Conservation (phyloP, 2,329 filamentous ascomycete genomes). For the Colletotrichum tofieldiae region DNA sequence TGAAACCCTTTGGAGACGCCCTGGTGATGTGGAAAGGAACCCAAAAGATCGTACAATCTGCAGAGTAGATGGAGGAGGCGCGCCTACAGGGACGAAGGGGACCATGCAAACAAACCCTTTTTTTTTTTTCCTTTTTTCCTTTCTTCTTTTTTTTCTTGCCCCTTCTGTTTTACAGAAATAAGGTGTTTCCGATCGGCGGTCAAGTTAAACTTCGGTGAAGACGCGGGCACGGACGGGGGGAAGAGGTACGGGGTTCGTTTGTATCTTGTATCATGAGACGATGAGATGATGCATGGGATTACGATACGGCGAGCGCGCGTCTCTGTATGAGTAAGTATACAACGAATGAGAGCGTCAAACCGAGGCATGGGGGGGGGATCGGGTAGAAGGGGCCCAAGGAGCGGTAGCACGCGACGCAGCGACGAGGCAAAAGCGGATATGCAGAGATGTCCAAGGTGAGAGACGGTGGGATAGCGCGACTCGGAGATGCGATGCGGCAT, state of each 20-base stretch:
- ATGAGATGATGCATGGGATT: not conserved
- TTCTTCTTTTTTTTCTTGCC: no score
- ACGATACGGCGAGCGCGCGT: not conserved
- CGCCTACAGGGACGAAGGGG: not conserved
- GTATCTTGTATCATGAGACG: not conserved
- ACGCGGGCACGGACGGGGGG: not conserved
- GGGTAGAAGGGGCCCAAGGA: not conserved
- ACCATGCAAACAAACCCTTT: not conserved
- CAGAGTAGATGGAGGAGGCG: not conserved
- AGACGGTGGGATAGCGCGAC: not conserved
- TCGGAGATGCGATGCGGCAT: not conserved
- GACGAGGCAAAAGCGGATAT: not conserved
- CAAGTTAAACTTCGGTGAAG: slow-evolving; percentile 33
- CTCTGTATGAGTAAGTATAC: no score
- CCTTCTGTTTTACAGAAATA: not conserved
- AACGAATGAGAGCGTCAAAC: no score
- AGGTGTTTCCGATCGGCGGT: slow-evolving; percentile 34
- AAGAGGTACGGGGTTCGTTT: not conserved
- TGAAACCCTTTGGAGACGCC: slow-evolving; percentile 10
- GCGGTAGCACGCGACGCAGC: not conserved
- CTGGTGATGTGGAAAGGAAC: not conserved
- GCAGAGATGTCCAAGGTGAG: not conserved
- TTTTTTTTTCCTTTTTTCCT: not conserved
- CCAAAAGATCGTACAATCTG: not conserved
- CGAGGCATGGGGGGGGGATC: no score